A percentile compares a stretch with the other conserved stretches of the same genome.
Evolutionary conservation across 1,139 yeast genomes (phyloP).

Genomic region (Wickerhamiella pararugosa): DNA sequence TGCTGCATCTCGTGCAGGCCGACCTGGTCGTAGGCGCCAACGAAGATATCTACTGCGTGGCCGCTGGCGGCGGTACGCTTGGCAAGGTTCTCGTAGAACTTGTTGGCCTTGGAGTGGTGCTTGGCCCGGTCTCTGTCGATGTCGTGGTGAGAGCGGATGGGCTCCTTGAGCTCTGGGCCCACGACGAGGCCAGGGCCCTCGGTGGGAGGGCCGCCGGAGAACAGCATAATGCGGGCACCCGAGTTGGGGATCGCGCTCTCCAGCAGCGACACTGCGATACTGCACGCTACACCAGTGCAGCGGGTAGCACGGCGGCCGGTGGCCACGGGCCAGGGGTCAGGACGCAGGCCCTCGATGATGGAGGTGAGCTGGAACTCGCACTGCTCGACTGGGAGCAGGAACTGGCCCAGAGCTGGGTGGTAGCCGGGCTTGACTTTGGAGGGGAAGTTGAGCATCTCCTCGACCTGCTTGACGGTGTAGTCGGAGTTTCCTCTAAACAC

Average conservation of each 20-base stretch:
- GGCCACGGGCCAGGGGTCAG: slow-evolving; percentile 88
- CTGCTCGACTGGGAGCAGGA: slow-evolving; percentile 71
- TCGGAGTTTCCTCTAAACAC: slow-evolving; percentile 92
- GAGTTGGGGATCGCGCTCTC: slow-evolving; percentile 80
- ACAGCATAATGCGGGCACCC: slow-evolving; percentile 82
- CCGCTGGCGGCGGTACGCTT: slow-evolving; percentile 62
- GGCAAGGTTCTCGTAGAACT: slow-evolving; percentile 70
- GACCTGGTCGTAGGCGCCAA: slow-evolving; percentile 95
- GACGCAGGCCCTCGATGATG: slow-evolving; percentile 61
- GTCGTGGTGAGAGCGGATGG: slow-evolving; percentile 93
- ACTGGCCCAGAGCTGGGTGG: slow-evolving; percentile 43
- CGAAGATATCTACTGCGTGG: slow-evolving; percentile 84
- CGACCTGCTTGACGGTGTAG: slow-evolving; percentile 58
- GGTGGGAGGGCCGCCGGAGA: slow-evolving; percentile 93
- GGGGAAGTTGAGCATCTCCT: slow-evolving; percentile 52
- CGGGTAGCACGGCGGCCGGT: slow-evolving; percentile 80
- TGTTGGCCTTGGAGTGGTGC: slow-evolving; percentile 81
- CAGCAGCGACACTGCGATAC: slow-evolving; percentile 67
- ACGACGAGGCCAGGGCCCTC: slow-evolving; percentile 92
- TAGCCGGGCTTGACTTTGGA: slow-evolving; percentile 21
- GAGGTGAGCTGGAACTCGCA: slow-evolving; percentile 79
- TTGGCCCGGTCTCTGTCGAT: slow-evolving; percentile 81
- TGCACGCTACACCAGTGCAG: slow-evolving; percentile 86
- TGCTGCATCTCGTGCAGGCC: slow-evolving; percentile 96
- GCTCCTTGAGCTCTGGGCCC: slow-evolving; percentile 81